Evolutionary conservation across 495 filamentous ascomycete genomes (phyloP), one percentile per base, ranked within the genome.

Genomic region (Jackrogersella minutella): DNA sequence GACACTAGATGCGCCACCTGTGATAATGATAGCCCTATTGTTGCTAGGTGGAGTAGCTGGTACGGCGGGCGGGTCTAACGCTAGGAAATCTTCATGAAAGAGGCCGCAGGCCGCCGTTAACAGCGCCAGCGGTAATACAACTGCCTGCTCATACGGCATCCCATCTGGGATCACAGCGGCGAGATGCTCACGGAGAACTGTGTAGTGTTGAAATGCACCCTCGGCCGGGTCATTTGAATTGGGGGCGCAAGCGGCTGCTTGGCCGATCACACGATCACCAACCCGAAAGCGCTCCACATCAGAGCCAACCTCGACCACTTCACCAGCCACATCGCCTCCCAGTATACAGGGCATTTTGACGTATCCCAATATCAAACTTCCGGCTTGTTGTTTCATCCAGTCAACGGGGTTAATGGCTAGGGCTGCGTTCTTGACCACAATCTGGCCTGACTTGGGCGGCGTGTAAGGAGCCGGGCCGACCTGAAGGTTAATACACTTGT

Each of bases 291-390:
- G 63, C 13, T 62, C 76, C 7, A 81, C 79, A 5, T 46, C 68
- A 5, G 61, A 54, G 14, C 85, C 85, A 13, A 84, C 73, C 22
- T 74, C 77, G n/a, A 75, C 71, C 1, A 88, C 77, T 14, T 76
- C 74, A 5, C 86, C 86, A 2, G 82, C 80, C 14, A 84, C 74
- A 60, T 87, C 85, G 46, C 50, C 64, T n/a, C 86, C 85, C 0
- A 86, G 66, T 14, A 86, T 74, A 9, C 66, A 55, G 1, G 85
- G 84, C 41, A 80, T 84, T 1, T 37, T 37, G 11, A 37, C 13
- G 10, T 37, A 37, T 5, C 34, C 34, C 34, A 47, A 24, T 24
- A 75, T 64, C 11, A 70, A 33, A 3, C 69, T 31, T 11, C 65
- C 54, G 22, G 68, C 71, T 8, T 16, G 19, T 62, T 85, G 80